Evolutionary conservation across 495 filamentous ascomycete species (phyloP).

Genomic region (Penicillium coffeae): DNA sequence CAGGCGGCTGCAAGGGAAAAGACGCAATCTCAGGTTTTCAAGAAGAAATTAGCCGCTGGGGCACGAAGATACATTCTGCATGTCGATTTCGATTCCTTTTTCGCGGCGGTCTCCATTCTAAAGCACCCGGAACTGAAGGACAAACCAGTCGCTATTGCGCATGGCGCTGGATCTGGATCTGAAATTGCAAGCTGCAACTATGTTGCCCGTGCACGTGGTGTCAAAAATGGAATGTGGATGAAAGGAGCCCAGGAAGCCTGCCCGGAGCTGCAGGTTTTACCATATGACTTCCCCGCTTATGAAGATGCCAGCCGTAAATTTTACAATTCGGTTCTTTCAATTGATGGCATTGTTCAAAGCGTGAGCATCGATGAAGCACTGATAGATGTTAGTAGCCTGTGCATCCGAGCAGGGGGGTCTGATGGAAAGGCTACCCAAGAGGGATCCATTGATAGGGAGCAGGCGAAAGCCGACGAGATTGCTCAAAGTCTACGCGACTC

Average conservation of each 20-base stretch:
- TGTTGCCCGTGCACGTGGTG: conserved; percentile 73
- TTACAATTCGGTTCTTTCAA: conserved; percentile 75
- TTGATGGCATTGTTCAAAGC: conserved; percentile 84
- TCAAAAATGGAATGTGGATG: conserved; percentile 99
- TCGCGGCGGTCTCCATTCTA: conserved; percentile 81
- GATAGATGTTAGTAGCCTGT: conserved; percentile 67
- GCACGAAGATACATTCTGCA: conserved; percentile 83
- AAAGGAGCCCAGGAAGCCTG: conserved; percentile 78
- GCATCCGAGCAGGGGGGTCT: conserved; percentile 62
- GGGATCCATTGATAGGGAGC: conserved; percentile 74
- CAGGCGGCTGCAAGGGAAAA: conserved; percentile 72
- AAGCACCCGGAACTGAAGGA: conserved; percentile 72
- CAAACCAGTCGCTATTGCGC: conserved; percentile 86
- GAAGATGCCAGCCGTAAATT: conserved; percentile 88
- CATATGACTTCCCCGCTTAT: conserved; percentile 92
- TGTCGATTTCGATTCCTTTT: conserved; percentile 97
- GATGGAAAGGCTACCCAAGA: conserved; percentile 65
- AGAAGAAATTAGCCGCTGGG: conserved; percentile 50
- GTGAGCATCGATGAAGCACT: conserved; percentile 95
- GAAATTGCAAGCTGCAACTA: conserved; percentile 99
- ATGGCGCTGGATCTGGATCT: conserved; percentile 73
- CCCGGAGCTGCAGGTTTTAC: conserved; percentile 76
- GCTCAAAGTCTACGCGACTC: conserved; percentile 60
- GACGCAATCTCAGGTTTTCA: conserved; percentile 47
- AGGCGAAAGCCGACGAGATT: conserved; percentile 73